Evolutionary conservation across 768 basidiomycete genomes (phyloP).

Genomic region (Wakefieldia striispora): DNA sequence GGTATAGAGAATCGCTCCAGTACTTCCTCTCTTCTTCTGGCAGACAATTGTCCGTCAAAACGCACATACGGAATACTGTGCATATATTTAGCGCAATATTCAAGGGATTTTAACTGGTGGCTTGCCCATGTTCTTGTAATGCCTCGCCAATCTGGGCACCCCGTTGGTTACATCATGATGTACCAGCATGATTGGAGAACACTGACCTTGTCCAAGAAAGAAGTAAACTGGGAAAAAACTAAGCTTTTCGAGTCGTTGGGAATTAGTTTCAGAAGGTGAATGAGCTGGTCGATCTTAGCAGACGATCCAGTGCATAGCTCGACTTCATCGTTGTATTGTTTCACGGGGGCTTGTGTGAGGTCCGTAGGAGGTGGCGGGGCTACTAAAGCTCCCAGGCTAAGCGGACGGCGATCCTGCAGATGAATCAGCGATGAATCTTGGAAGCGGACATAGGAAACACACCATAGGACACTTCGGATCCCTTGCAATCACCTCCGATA

Average conservation of each 20-base stretch:
- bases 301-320: conserved; percentile 58
- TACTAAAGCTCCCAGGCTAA: conserved; percentile 54
- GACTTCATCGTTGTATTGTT: conserved; percentile 38
- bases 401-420: conserved; percentile 64
- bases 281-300: conserved; percentile 81
- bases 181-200: no score
- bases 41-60: conserved; percentile 88
- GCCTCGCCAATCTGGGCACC: conserved; percentile 61
- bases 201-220: conserved; percentile 73
- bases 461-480: conserved; percentile 86
- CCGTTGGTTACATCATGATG: conserved; percentile 2
- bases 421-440: neutral
- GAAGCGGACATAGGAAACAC: conserved; percentile 4
- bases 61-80: conserved; percentile 70
- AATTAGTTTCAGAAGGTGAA: conserved; percentile 68
- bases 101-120: neutral
- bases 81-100: conserved; percentile 2
- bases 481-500: conserved; percentile 64
- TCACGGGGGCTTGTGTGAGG: conserved; percentile 57
- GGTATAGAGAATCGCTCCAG: conserved; percentile 74
- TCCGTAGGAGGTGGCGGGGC: conserved; percentile 65
- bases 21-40: conserved; percentile 71
- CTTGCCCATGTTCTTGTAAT: conserved; percentile 63
- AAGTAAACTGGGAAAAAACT: conserved; percentile 89
- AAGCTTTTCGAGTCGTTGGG: conserved; percentile 74